Percentiles rank a stretch among this genome's conserved stretches.
These are phyloP conservation scores for Suhomyces tanzawaensis DNA, from an alignment of 805 yeast species.

Conservation along the genomic window DNA sequence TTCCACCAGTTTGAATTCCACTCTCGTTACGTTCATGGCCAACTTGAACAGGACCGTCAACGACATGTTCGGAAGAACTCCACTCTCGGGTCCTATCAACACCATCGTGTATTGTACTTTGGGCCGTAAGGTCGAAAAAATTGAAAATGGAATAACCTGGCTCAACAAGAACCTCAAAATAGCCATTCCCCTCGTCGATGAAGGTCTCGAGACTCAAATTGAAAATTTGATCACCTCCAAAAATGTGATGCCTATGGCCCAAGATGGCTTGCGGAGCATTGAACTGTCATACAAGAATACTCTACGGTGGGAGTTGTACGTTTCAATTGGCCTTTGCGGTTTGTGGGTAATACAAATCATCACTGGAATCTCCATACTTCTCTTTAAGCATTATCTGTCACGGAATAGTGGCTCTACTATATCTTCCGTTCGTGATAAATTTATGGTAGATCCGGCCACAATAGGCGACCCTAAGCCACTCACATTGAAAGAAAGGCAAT, in stretches of 20 bases:
- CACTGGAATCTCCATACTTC: slow-evolving; percentile 5
- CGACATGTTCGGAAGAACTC: slow-evolving; percentile 64
- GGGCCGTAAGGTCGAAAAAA: slow-evolving; percentile 63
- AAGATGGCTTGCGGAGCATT: neutral
- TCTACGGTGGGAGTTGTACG: slow-evolving; percentile 8
- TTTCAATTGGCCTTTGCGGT: slow-evolving; percentile 7
- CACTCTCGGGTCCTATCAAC: slow-evolving; percentile 59
- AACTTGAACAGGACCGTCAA: slow-evolving; percentile 59
- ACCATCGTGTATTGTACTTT: slow-evolving; percentile 77
- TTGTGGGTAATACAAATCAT: slow-evolving; percentile 13
- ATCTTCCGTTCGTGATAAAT: neutral
- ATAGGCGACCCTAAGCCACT: slow-evolving; percentile 30
- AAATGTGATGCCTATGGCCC: neutral
- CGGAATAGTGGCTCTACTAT: neutral
- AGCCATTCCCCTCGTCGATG: slow-evolving; percentile 45
- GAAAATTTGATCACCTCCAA: neutral
- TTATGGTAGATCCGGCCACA: neutral
- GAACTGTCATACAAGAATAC: slow-evolving; percentile 1
- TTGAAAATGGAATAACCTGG: slow-evolving; percentile 80
- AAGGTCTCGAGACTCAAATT: slow-evolving; percentile 3
- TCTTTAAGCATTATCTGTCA: neutral
- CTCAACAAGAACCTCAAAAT: slow-evolving; percentile 60
- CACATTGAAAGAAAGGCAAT: slow-evolving; percentile 19
- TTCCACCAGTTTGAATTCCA: slow-evolving; percentile 55
- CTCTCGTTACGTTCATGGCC: slow-evolving; percentile 55